A percentile compares a stretch with the other conserved stretches of the same genome.
Evolutionary conservation across 2,329 filamentous ascomycete genomes (phyloP).

Genomic region (Calonectria hongkongensis): DNA sequence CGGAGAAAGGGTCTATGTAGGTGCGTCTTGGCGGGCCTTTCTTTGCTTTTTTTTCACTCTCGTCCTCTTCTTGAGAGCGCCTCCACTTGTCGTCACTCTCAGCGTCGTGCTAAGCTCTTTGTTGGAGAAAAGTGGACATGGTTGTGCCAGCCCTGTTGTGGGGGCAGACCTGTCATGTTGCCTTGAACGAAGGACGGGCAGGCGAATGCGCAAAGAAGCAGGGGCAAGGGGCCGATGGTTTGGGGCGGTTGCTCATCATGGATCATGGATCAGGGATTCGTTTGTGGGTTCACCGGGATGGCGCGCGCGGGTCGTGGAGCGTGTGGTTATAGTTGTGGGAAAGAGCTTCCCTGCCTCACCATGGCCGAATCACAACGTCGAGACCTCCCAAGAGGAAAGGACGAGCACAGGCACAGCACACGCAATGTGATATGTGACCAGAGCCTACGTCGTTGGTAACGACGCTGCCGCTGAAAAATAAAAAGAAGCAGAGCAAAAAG

Average conservation of each 20-base stretch:
- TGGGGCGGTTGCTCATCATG: conserved; percentile 31
- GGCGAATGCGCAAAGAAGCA: conserved; percentile 24
- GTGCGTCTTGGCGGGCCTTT: neutral
- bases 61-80: conserved; percentile 6
- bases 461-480: neutral
- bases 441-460: neutral
- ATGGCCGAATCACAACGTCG: neutral
- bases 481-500: neutral
- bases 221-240: conserved; percentile 23
- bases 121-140: conserved; percentile 35
- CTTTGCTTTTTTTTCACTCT: conserved; percentile 13
- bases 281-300: conserved; percentile 37
- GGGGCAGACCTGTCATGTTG: conserved; percentile 33
- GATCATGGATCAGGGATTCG: conserved; percentile 36
- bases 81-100: conserved; percentile 32
- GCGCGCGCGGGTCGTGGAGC: conserved; percentile 20
- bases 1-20: neutral
- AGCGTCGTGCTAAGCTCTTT: conserved; percentile 36
- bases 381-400: neutral
- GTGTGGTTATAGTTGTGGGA: conserved; percentile 27
- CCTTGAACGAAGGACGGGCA: conserved; percentile 14
- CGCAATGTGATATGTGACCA: conserved; percentile 45
- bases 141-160: conserved; percentile 36
- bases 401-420: neutral
- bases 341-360: neutral